These are phyloP conservation scores for Elaeis guineensis DNA, from an alignment of 176 grass and related monocot species.

Conservation along the genomic window DNA sequence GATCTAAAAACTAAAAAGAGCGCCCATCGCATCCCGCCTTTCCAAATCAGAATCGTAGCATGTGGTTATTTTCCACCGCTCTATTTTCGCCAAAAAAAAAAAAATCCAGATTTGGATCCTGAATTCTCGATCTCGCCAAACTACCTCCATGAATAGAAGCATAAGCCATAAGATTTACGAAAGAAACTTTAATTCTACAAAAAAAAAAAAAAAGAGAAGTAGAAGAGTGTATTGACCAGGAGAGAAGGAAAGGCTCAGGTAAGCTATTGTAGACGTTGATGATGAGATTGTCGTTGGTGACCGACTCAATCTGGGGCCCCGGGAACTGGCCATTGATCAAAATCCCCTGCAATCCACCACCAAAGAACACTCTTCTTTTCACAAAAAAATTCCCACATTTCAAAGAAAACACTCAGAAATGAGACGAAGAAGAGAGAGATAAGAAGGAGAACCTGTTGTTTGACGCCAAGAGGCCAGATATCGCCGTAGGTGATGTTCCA, in stretches of 20 bases:
- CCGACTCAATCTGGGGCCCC: slow-evolving; percentile 87
- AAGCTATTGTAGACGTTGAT: slow-evolving; percentile 95
- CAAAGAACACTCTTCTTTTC: no score
- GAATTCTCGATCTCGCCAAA: no score
- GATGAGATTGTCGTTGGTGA: slow-evolving; percentile 95
- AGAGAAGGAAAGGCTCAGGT: slow-evolving; percentile 70
- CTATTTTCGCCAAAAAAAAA: no score
- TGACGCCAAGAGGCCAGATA: slow-evolving; percentile 7
- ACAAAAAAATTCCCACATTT: no score
- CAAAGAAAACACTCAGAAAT: no score
- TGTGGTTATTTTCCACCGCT: no score
- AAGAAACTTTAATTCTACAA: neutral
- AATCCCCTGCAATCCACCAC: slow-evolving; percentile 52
- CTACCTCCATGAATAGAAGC: neutral
- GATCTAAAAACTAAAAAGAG: no score
- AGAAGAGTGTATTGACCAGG: slow-evolving; percentile 34
- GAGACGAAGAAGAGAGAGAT: no score
- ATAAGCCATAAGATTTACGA: neutral
- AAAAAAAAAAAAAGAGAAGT: neutral
- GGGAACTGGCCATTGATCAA: slow-evolving; percentile 98
- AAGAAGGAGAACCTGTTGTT: slow-evolving; percentile 2
- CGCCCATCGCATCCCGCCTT: no score
- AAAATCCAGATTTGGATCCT: no score
- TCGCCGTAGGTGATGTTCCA: slow-evolving; percentile 9
- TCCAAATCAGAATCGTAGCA: no score